phyloP scores from a whole-genome alignment of 2,329 filamentous ascomycete genomes.

The Ophiocordyceps camponoti-rufipedis region DNA sequence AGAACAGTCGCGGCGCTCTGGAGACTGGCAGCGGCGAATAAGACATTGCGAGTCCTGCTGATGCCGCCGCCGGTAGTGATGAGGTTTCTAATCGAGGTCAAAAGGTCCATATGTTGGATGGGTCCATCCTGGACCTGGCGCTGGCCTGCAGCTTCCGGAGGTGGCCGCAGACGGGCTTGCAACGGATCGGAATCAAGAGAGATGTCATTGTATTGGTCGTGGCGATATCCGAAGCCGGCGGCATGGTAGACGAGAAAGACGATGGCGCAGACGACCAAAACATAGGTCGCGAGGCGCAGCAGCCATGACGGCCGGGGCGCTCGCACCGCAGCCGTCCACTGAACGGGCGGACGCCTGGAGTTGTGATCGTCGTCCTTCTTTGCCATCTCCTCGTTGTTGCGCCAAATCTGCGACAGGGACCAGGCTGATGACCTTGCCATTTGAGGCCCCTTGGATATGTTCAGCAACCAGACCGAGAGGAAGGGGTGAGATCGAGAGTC shows the following conservation, averaged over 20 bases:
- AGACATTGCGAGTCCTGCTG: conserved; percentile 45
- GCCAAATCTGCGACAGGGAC: conserved; percentile 16
- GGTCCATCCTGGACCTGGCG: conserved; percentile 29
- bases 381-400: conserved; percentile 34
- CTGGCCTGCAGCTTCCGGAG: not conserved
- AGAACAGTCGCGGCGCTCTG: conserved; percentile 55
- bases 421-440: conserved; percentile 1
- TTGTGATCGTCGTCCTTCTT: conserved; percentile 41
- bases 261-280: conserved; percentile 29
- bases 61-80: conserved; percentile 31
- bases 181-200: not conserved
- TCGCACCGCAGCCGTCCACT: conserved; percentile 23
- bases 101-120: conserved; percentile 50
- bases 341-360: conserved; percentile 3
- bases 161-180: not conserved
- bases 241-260: conserved; percentile 25
- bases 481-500: too few species aligned
- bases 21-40: conserved; percentile 63
- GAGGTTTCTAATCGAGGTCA: conserved; percentile 41
- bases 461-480: too few species aligned
- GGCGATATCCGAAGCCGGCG: conserved; percentile 8
- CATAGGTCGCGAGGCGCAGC: conserved; percentile 30
- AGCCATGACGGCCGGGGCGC: conserved; percentile 31
- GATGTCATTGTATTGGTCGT: not conserved
- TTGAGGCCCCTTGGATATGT: not conserved